Evolutionary conservation across 495 filamentous ascomycete genomes (phyloP), one percentile per base, ranked within the genome.

Genomic region (Penicillium paradoxum): DNA sequence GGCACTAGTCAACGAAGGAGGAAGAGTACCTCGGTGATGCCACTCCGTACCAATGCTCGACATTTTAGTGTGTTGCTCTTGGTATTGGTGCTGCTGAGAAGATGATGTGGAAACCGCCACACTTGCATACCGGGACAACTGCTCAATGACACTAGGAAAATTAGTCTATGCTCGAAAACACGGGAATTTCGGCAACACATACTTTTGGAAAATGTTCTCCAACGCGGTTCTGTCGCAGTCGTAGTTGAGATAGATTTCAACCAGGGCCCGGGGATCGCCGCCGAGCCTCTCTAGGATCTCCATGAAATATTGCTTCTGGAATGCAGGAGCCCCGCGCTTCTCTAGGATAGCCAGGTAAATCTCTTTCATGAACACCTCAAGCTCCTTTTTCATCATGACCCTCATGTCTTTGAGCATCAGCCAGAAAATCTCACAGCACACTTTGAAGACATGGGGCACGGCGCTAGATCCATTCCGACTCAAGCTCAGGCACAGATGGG

Each of bases 161-260:
- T 73, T 54, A 72, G 59, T 44, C 15, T 14, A 44, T 40, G 18
- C 7, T 19, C 14, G 27, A 44, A 24, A 42, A 34, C 14, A 30
- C 17, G 3, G 21, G 5, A 24, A 29, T 43, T 19, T 32, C 11
- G 32, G 5, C 43, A 38, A 39, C 29, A 55, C 66, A 55, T 60
- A 77, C 75, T 78, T 76, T 67, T 99, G 92, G 69, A 95, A 97
- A 62, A 97, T 96, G 60, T 99, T 97, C 68, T 99, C 95, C 57
- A 97, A 77, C 2, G 87, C 86, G 19, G 89, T 88, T 29, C 90
- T 78, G 61, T 97, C 95, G 69, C 95, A 99, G 63, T 99, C 95
- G 59, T 99, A 99, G 66, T 99, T 99, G 49, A 99, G 81, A 68
- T 97, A 99, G 14, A 93, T 85, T 71, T 99, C 95, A 4, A 99